Base-by-base conservation (phyloP, 257 asterid species). In the Przewalskia tangutica region DNA sequence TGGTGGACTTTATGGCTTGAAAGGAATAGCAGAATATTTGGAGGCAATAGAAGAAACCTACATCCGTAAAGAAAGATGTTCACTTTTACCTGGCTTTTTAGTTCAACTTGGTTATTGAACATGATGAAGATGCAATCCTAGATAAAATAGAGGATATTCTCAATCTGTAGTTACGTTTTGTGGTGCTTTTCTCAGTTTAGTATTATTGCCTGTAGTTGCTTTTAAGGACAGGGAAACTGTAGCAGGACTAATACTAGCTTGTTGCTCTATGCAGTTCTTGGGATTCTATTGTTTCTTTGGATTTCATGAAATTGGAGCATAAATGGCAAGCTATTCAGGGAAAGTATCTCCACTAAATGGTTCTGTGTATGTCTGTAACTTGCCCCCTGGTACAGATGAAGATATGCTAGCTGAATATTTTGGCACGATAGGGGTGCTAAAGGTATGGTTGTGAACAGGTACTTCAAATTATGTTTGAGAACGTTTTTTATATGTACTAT, bases 351-450 rank as follows among this genome's bases (percentile, higher is more conserved):
- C 96, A 9, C 87, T 92, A 51, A 94, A 94, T 80, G 97, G 97
- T 63, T 90, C 91, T 83, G 91, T 96, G 55, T 96, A 96, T 85
- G 98, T 96, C 50, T 96, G 97, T 86, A 93, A 96, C 81, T 89
- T 96, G 90, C 99, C 98, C 80, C 84, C 84, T 38, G 98, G 99
- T 11, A 96, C 99, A 18, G 93, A 88, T 85, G 99, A 94, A 86
- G 88, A 90, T 80, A 96, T 96, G 99, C 78, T 96, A 81, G 98
- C 99, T 67, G 98, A 96, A 56, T 89, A 88, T 89, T 96, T 96
- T 87, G 97, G 99, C 81, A 96, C 98, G 4, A 94, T 94, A 86
- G 99, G 99, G 79, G 83, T 96, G 95, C 89, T 96, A 34, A 96
- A 94, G 99, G 99, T 95, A 90, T 85, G 89, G 40, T 85, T 48